Evolutionary conservation across 805 yeast genomes (phyloP).

Genomic region (Myxozyma mucilagina): DNA sequence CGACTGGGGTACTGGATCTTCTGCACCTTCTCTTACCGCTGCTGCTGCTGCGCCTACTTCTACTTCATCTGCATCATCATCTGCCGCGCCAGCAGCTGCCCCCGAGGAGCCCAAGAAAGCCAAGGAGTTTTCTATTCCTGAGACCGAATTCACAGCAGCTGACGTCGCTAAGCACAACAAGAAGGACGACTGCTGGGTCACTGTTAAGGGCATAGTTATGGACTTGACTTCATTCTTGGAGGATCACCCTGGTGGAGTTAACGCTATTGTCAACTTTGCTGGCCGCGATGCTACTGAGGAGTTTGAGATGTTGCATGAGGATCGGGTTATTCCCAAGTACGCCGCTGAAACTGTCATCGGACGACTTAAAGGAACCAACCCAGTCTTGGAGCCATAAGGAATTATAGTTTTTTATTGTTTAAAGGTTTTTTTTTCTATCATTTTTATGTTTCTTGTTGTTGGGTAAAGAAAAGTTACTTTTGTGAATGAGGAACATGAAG

Average conservation of each 20-base stretch:
- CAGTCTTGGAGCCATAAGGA: constrained; percentile 44
- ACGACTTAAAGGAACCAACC: constrained; percentile 49
- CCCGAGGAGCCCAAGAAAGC: constrained; percentile 20
- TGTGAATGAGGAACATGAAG: no score
- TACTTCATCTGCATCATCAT: constrained; percentile 2
- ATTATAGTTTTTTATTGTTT: background rate
- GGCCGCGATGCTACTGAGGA: constrained; percentile 76
- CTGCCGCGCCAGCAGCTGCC: constrained; percentile 19
- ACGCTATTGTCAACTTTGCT: constrained; percentile 67
- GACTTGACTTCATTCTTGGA: constrained; percentile 57
- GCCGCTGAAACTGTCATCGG: constrained; percentile 54
- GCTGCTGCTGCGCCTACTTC: constrained; percentile 14
- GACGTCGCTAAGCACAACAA: constrained; percentile 52
- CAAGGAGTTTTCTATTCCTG: constrained; percentile 47
- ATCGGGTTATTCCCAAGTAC: constrained; percentile 52
- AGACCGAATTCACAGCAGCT: constrained; percentile 45
- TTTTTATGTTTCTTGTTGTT: no score
- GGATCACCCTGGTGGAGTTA: constrained; percentile 68
- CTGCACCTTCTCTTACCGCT: constrained; percentile 12
- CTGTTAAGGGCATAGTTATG: constrained; percentile 66
- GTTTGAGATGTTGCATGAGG: constrained; percentile 66
- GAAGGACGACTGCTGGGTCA: constrained; percentile 71
- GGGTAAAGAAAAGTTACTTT: no score
- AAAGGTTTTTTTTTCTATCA: background rate
- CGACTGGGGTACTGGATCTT: constrained; percentile 29